Evolutionary conservation across 371 early-diverging fungal genomes (phyloP), one percentile per base, ranked within the genome.

Genomic region (Circinella minor): DNA sequence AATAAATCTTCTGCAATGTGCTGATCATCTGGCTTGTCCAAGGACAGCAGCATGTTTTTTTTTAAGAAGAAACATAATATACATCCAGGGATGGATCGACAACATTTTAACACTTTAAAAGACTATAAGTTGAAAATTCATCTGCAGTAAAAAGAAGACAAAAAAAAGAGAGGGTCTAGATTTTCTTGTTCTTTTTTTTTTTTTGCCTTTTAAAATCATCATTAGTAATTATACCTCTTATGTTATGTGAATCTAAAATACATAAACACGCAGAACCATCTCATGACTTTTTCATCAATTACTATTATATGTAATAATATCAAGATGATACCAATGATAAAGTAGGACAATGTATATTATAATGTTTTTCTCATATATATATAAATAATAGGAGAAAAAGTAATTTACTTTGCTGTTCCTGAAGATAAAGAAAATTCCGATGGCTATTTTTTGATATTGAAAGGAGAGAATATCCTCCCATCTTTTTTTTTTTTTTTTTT

Each of bases 11-110:
- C 57, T 57, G 57, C 57, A 57, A 18, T 57, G 57, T 27, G 57
- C 5, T 57, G 57, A 57, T 57, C 57, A 57, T 57, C 27, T 34
- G n/a, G n/a, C 51, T 51, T 51, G 51, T 51, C 51, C 27, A 27
- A 27, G 27, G 51, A 51, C 6, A 43, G 43, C 11, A 11, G 11
- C 1, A 9, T 43, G 11, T 3, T 43, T 43, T 43, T 43, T 43
- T 43, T 43, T 9, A 43, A 11, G 43, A 11, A 43, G 6, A 11
- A 43, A 43, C 27, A 27, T 27, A 27, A 27, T 27, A 27, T 27
- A 27, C 27, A 27, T 57, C 34, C 14, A 34, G 57, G 57, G 1
- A 34, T 57, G 57, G 18, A 57, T 54, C 54, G 54, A 57, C 34
- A 17, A n/a, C 51, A 51, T n/a, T 51, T 14, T 51, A 51, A 17